phyloP scores from a whole-genome alignment of 768 basidiomycete species.

The Collybia mongolica region DNA sequence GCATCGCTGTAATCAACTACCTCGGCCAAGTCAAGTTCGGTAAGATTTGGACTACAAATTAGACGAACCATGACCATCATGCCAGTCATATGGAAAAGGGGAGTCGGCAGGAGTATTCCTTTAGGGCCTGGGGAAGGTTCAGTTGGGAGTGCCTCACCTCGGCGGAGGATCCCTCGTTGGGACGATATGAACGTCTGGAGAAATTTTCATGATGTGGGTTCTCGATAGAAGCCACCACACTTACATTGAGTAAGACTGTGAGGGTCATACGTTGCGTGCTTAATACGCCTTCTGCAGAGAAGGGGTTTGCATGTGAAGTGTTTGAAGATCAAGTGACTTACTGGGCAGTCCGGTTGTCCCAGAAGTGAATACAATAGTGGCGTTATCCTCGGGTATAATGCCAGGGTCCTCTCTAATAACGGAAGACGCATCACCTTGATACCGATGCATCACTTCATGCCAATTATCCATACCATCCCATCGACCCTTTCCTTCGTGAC shows the following conservation, averaged over 20 bases:
- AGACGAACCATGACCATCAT: constrained; percentile 1
- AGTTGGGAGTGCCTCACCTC: constrained; percentile 33
- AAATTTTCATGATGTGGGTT: background rate
- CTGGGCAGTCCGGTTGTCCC: constrained; percentile 26
- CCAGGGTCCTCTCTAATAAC: constrained; percentile 29
- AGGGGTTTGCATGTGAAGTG: background rate
- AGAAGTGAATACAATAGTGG: constrained; percentile 52
- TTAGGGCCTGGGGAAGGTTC: constrained; percentile 35
- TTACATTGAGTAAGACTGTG: constrained; percentile 44
- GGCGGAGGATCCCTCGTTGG: constrained; percentile 14
- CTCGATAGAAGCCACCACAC: background rate
- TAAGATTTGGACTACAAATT: background rate
- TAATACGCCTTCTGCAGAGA: constrained; percentile 46
- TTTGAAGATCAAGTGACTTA: constrained; percentile 2
- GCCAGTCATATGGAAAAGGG: constrained; percentile 61
- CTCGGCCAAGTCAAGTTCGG: background rate
- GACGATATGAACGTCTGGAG: too few species aligned
- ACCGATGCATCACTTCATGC: constrained; percentile 30
- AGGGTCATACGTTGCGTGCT: constrained; percentile 49
- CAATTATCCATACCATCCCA: constrained; percentile 43
- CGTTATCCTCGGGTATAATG: constrained; percentile 45
- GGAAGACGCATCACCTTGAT: constrained; percentile 25
- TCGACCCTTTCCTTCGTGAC: constrained; percentile 35
- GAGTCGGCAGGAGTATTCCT: constrained; percentile 46
- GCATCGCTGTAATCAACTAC: constrained; percentile 39